A percentile compares a stretch with the other conserved stretches of the same genome.
Conservation (phyloP, 192 early-diverging fungal species). For the Gaertneriomyces semiglobifer region DNA sequence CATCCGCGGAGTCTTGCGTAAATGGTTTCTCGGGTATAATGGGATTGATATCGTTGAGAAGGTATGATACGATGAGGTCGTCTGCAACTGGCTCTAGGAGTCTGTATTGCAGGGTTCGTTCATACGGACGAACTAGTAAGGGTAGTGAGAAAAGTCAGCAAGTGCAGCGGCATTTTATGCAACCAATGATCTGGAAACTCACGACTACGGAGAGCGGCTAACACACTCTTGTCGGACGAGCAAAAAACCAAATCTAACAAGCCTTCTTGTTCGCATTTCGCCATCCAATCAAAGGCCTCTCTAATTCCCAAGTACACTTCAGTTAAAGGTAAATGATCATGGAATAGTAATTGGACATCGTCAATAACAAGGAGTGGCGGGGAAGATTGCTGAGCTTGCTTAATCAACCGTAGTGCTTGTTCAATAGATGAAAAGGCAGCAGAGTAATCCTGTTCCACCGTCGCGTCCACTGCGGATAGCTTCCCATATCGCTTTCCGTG, state of each 20-base stretch:
- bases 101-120: slow-evolving; percentile 29
- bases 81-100: slow-evolving; percentile 38
- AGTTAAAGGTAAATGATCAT: slow-evolving; percentile 22
- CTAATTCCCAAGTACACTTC: slow-evolving; percentile 33
- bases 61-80: slow-evolving; percentile 30
- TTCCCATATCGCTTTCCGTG: slow-evolving; percentile 27
- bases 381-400: slow-evolving; percentile 6
- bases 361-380: slow-evolving; percentile 37
- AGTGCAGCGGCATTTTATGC: background rate
- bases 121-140: slow-evolving; percentile 29
- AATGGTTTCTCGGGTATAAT: slow-evolving; percentile 29
- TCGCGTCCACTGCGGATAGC: slow-evolving; percentile 5
- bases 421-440: slow-evolving; percentile 21
- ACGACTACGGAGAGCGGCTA: slow-evolving; percentile 7
- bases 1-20: slow-evolving; percentile 30
- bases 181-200: background rate
- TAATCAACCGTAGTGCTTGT: slow-evolving; percentile 35
- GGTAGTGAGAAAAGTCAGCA: background rate
- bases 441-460: slow-evolving; percentile 7
- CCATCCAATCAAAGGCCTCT: slow-evolving; percentile 37
- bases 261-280: slow-evolving; percentile 32
- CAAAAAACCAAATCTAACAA: slow-evolving; percentile 40
- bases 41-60: slow-evolving; percentile 35
- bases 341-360: slow-evolving; percentile 39
- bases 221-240: slow-evolving; percentile 28